phyloP scores from a whole-genome alignment of 345 rosid genomes.

The Excoecaria agallocha region DNA sequence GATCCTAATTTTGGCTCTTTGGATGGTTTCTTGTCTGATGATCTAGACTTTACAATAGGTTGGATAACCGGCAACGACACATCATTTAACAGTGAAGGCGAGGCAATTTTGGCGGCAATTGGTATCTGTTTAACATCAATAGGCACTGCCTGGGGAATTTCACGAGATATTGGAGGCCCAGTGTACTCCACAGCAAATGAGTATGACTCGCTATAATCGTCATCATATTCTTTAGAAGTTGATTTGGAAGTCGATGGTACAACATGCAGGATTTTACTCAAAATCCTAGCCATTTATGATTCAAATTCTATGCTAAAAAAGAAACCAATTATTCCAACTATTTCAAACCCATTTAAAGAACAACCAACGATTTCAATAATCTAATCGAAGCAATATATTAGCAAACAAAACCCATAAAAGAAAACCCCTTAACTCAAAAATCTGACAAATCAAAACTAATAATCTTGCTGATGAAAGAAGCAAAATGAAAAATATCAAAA shows the following conservation, averaged over 20 bases:
- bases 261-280: slow-evolving; percentile 52
- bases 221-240: slow-evolving; percentile 28
- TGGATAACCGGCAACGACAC: slow-evolving; percentile 54
- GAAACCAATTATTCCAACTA: slow-evolving; percentile 1
- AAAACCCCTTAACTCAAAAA: neutral
- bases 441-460: slow-evolving; percentile 1
- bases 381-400: slow-evolving; percentile 1
- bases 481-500: slow-evolving; percentile 12
- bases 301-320: neutral
- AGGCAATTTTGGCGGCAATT: slow-evolving; percentile 43
- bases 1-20: slow-evolving; percentile 21
- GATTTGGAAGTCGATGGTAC: slow-evolving; percentile 22
- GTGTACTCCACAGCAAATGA: slow-evolving; percentile 73
- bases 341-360: neutral
- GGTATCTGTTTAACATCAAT: slow-evolving; percentile 62
- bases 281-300: slow-evolving; percentile 42
- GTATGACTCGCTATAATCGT: slow-evolving; percentile 31
- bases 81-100: slow-evolving; percentile 29
- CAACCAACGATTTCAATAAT: neutral
- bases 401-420: slow-evolving; percentile 1
- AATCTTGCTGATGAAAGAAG: slow-evolving; percentile 2
- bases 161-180: slow-evolving; percentile 53
- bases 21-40: slow-evolving; percentile 20
- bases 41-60: slow-evolving; percentile 43
- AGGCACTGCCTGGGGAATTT: slow-evolving; percentile 64